A percentile compares a stretch with the other conserved stretches of the same genome.
phyloP scores from a whole-genome alignment of 1,139 yeast genomes.

The Suhomyces bribrorum region DNA sequence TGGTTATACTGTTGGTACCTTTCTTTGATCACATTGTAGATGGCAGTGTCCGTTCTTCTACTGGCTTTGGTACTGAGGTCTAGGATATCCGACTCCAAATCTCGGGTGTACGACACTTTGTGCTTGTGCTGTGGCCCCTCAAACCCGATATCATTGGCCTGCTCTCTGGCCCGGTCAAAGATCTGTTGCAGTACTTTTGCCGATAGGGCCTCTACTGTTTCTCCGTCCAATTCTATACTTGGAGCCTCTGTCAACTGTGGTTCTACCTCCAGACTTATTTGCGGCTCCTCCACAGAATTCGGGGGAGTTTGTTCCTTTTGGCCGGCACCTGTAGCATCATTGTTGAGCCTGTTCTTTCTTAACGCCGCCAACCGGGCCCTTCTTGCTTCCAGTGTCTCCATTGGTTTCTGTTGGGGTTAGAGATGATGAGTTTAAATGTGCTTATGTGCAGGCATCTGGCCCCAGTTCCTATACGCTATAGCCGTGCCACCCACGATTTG shows the following conservation, averaged over 20 bases:
- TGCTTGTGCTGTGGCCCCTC: constrained; percentile 9
- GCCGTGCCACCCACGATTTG: too few relatives aligned
- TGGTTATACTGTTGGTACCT: constrained; percentile 16
- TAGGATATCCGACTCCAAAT: constrained; percentile 34
- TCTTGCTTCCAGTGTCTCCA: constrained; percentile 18
- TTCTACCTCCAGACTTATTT: not conserved
- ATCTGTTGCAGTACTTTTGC: constrained; percentile 26
- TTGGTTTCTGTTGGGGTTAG: not conserved
- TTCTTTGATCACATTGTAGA: constrained; percentile 28
- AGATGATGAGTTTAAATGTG: too few relatives aligned
- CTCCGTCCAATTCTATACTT: constrained; percentile 17
- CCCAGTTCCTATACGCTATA: too few relatives aligned
- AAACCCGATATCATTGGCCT: constrained; percentile 15
- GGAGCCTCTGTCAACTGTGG: constrained; percentile 10
- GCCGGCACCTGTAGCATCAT: not conserved
- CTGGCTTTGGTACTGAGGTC: constrained; percentile 31
- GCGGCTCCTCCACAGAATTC: not conserved
- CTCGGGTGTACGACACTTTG: constrained; percentile 22
- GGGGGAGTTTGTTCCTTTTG: not conserved
- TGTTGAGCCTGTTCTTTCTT: constrained; percentile 19
- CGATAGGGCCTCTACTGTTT: constrained; percentile 33
- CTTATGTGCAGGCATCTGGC: too few relatives aligned
- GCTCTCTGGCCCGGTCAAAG: constrained; percentile 18
- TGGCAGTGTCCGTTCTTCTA: constrained; percentile 29
- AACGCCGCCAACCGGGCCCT: constrained; percentile 28